Percentiles rank a stretch among this genome's conserved stretches.
These are phyloP conservation scores for Graphiopsis chlorocephala DNA, from an alignment of 2,329 filamentous ascomycete genomes.

Conservation along the genomic window DNA sequence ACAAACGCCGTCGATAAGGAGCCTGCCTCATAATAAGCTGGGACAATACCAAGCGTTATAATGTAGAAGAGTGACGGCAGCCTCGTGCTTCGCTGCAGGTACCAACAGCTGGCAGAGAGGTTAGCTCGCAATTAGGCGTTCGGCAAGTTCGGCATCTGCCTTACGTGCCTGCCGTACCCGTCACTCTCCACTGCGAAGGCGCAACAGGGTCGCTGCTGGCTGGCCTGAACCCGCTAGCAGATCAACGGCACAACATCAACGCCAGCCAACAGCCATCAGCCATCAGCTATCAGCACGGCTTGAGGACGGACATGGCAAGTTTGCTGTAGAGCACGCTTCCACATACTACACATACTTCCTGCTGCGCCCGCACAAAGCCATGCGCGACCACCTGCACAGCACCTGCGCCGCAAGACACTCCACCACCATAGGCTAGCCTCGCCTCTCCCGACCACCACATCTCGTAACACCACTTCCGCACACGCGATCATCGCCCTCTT, in stretches of 20 bases:
- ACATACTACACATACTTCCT: background rate
- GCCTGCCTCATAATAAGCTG: background rate
- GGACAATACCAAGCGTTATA: background rate
- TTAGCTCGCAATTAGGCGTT: background rate
- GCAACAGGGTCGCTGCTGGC: background rate
- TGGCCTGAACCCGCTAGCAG: background rate
- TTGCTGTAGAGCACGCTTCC: background rate
- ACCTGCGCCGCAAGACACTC: constrained; percentile 10
- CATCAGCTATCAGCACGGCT: no score
- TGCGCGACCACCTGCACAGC: constrained; percentile 11
- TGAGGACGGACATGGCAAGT: background rate
- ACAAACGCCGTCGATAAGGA: no score
- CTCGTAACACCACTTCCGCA: constrained; percentile 21
- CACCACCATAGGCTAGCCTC: constrained; percentile 3
- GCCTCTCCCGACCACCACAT: constrained; percentile 18
- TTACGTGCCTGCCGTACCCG: background rate
- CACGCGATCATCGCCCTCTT: background rate
- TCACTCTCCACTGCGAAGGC: background rate
- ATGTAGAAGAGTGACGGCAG: background rate
- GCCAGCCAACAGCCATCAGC: background rate
- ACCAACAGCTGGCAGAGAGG: background rate
- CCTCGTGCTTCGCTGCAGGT: background rate
- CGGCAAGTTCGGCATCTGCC: background rate
- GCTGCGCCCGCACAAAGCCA: background rate
- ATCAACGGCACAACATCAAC: background rate